phyloP scores from a whole-genome alignment of 179 eudicot genomes.

The Patellifolia procumbens region DNA sequence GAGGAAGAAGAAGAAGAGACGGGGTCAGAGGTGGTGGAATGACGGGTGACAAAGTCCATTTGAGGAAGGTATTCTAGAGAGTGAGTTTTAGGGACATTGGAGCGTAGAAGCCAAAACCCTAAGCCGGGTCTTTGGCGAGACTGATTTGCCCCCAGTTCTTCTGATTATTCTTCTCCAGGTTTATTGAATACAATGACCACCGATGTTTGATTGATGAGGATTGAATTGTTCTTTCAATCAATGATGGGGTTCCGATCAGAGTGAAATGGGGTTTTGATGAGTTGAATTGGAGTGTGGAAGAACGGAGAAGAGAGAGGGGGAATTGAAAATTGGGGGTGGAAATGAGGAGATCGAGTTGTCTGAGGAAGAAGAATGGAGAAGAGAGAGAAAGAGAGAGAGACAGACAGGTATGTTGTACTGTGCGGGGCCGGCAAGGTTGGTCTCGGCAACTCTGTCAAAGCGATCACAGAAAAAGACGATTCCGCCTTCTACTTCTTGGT shows the following conservation, averaged over 20 bases:
- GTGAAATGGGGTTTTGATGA: not conserved
- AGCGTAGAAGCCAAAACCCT: slow-evolving; percentile 67
- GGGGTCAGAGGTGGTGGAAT: slow-evolving; percentile 30
- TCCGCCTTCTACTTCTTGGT: no score
- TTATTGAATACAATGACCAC: not conserved
- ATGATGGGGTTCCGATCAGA: not conserved
- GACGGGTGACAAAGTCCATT: slow-evolving; percentile 87
- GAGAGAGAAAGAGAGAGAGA: not conserved
- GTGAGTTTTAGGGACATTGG: slow-evolving; percentile 71
- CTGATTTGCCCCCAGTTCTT: slow-evolving; percentile 99
- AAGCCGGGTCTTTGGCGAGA: slow-evolving; percentile 83
- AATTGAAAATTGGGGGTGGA: not conserved
- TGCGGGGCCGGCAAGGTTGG: not conserved
- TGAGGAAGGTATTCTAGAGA: slow-evolving; percentile 79
- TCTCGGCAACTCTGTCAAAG: not conserved
- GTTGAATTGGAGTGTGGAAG: not conserved
- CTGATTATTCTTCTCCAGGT: slow-evolving; percentile 20
- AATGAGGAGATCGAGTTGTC: not conserved
- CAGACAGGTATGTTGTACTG: no score
- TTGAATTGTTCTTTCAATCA: not conserved
- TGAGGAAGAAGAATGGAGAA: not conserved
- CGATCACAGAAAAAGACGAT: no score
- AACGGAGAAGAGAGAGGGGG: not conserved
- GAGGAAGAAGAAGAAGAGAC: slow-evolving; percentile 37
- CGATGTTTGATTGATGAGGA: no score